Evolutionary conservation across 139 green algal genomes (phyloP).

Genomic region (Auxenochlorella protothecoides): DNA sequence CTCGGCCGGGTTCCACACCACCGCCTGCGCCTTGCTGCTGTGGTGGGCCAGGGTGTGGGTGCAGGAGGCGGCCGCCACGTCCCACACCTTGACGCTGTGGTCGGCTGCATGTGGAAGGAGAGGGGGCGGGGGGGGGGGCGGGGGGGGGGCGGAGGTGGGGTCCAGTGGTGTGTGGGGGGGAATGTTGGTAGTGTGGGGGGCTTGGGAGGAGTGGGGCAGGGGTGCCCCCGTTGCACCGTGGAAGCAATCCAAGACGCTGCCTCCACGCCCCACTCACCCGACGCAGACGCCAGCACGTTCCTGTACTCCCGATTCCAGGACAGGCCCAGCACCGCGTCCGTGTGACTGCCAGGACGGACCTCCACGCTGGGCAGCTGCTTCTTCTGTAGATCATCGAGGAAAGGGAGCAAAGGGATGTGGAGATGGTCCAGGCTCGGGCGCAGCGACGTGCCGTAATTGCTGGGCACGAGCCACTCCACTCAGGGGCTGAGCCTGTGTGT

Average conservation of each 20-base stretch:
- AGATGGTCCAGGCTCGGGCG: too few species aligned
- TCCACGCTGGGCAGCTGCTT: conserved; percentile 41
- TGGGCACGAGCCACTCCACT: too few species aligned
- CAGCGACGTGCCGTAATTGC: too few species aligned
- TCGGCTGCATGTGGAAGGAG: conserved; percentile 45
- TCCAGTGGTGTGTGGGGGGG: neutral
- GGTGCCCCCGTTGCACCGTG: too few species aligned
- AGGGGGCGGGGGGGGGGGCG: too few species aligned
- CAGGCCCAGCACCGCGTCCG: conserved; percentile 78
- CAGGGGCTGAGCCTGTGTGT: too few species aligned
- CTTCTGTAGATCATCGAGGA: conserved; percentile 24
- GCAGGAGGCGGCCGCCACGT: conserved; percentile 41
- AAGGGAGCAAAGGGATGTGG: too few species aligned
- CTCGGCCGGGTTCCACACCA: conserved; percentile 88
- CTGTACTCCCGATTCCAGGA: conserved; percentile 78
- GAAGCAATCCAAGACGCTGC: neutral
- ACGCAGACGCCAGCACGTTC: conserved; percentile 84
- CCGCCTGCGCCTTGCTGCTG: conserved; percentile 86
- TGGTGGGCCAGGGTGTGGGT: conserved; percentile 82
- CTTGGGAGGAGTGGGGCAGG: too few species aligned
- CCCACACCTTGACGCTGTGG: conserved; percentile 81
- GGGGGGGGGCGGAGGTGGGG: neutral
- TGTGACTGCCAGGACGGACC: conserved; percentile 74
- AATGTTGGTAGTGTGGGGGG: neutral
- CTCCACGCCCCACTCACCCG: neutral